A percentile compares a stretch with the other conserved stretches of the same genome.
phyloP scores from a whole-genome alignment of 306 rosid species.

The Cucumis cinereus region DNA sequence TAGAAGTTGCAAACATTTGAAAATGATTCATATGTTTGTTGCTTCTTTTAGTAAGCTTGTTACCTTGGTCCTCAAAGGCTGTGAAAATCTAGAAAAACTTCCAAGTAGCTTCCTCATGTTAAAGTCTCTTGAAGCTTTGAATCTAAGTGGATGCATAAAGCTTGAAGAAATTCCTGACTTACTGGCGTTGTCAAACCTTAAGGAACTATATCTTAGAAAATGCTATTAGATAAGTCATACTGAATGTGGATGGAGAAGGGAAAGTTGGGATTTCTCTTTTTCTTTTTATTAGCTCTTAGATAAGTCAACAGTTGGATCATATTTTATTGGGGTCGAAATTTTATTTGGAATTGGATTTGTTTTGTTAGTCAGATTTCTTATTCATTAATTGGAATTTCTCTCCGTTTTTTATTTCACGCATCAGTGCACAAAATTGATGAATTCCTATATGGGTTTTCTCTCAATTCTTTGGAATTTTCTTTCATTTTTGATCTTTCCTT shows the following conservation, averaged over 20 bases:
- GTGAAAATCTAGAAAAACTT: background rate
- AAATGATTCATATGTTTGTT: background rate
- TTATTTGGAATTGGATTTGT: slow-evolving; percentile 2
- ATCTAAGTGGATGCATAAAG: background rate
- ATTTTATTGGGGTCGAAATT: background rate
- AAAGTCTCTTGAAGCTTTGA: background rate
- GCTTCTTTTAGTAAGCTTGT: background rate
- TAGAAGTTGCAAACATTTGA: background rate
- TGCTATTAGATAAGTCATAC: background rate
- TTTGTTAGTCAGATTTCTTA: background rate
- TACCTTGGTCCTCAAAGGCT: background rate
- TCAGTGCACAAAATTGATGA: background rate
- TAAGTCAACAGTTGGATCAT: background rate
- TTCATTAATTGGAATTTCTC: background rate
- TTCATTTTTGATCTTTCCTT: background rate
- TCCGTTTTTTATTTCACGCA: background rate
- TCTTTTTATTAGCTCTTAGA: background rate
- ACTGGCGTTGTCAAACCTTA: background rate
- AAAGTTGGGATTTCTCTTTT: background rate
- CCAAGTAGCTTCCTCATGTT: background rate
- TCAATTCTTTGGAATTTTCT: background rate
- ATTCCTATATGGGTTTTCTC: background rate
- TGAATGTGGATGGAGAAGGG: background rate
- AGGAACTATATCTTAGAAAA: background rate
- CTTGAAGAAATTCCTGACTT: background rate